Percentiles rank a stretch among this genome's conserved stretches.
These are phyloP conservation scores for Venturia effusa DNA, from an alignment of 2,329 filamentous ascomycete genomes.

Conservation along the genomic window DNA sequence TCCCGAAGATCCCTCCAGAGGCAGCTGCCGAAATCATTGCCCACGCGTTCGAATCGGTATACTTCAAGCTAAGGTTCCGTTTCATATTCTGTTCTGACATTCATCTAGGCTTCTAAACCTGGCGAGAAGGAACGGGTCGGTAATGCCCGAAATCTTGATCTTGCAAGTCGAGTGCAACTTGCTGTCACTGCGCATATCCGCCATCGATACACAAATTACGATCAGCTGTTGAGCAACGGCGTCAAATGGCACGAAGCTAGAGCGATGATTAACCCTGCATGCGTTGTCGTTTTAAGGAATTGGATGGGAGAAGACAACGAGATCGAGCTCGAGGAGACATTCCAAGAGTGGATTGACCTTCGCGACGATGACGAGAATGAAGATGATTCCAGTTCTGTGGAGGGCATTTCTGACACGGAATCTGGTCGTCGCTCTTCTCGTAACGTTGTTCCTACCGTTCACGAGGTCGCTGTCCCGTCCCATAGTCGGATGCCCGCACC, in stretches of 20 bases:
- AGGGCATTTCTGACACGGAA: neutral
- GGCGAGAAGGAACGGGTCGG: slow-evolving; percentile 29
- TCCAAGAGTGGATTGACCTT: slow-evolving; percentile 49
- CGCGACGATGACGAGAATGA: slow-evolving; percentile 10
- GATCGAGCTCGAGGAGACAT: slow-evolving; percentile 48
- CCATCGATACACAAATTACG: slow-evolving; percentile 52
- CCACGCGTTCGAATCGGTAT: slow-evolving; percentile 49
- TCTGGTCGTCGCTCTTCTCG: neutral
- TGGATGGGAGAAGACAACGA: slow-evolving; percentile 50
- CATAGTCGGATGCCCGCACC: neutral
- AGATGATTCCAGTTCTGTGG: neutral
- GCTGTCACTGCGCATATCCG: slow-evolving; percentile 52
- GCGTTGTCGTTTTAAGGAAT: slow-evolving; percentile 46
- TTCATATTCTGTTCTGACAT: slow-evolving; percentile 22
- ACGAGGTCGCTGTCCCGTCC: neutral
- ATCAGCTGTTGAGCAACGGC: slow-evolving; percentile 41
- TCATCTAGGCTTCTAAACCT: slow-evolving; percentile 32
- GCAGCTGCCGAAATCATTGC: slow-evolving; percentile 48
- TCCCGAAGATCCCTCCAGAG: slow-evolving; percentile 49
- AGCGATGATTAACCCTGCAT: slow-evolving; percentile 41
- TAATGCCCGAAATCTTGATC: slow-evolving; percentile 41
- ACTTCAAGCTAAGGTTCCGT: neutral
- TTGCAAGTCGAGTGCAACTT: slow-evolving; percentile 48
- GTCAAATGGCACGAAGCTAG: slow-evolving; percentile 45
- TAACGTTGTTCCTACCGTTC: neutral